A percentile compares a stretch with the other conserved stretches of the same genome.
Evolutionary conservation across 305 asterid genomes (phyloP).

Genomic region (Ilex paraguariensis): DNA sequence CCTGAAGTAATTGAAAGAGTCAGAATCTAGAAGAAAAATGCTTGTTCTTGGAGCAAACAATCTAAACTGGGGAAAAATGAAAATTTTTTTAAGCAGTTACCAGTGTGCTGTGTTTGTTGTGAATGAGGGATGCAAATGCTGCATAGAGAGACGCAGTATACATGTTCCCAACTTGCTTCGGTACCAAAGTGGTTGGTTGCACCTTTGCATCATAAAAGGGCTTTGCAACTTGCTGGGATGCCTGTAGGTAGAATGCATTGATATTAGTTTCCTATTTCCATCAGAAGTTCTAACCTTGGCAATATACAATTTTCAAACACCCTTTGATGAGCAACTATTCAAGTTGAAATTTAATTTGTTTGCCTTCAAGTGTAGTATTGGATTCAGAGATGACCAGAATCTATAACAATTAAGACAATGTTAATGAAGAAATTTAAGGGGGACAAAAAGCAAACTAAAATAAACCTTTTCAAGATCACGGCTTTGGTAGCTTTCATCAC

Average conservation of each 20-base stretch:
- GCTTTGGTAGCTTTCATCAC: conserved; percentile 14
- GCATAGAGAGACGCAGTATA: conserved; percentile 15
- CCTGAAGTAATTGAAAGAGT: conserved; percentile 31
- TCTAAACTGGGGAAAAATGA: too few relatives aligned
- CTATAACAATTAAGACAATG: background rate
- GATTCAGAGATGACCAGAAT: background rate
- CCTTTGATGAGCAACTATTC: background rate
- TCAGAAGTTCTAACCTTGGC: too few relatives aligned
- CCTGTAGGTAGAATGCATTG: conserved; percentile 4
- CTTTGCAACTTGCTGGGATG: conserved; percentile 13
- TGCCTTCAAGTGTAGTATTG: background rate
- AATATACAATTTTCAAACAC: too few relatives aligned
- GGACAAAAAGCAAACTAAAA: background rate
- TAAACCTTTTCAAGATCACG: conserved; percentile 13
- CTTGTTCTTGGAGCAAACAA: too few relatives aligned
- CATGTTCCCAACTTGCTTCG: conserved; percentile 16
- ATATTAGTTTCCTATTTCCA: background rate
- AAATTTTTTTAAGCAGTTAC: background rate
- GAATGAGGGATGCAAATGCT: conserved; percentile 13
- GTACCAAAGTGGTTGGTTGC: conserved; percentile 8
- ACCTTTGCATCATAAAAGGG: conserved; percentile 13
- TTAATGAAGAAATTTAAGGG: background rate
- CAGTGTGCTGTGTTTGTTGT: conserved; percentile 11
- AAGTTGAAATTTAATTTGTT: too few relatives aligned
- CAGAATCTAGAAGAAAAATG: background rate